Base-by-base conservation (phyloP, 768 basidiomycete genomes). In the Auricularia cornea region DNA sequence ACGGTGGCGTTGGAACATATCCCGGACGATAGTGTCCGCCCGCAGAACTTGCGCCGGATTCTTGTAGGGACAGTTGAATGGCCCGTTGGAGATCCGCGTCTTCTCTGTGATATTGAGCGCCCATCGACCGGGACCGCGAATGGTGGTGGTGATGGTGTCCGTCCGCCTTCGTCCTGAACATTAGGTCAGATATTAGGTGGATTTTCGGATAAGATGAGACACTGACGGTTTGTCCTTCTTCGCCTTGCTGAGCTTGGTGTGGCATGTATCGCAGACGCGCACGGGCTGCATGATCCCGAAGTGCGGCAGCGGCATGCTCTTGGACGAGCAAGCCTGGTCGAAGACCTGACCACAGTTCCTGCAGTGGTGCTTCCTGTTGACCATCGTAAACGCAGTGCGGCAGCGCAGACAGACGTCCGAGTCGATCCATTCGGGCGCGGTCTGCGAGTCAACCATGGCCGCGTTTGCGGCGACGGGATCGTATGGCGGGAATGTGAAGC, bases 361-460 rank as follows among this genome's bases (percentile, higher is more conserved):
- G 72, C 97, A 99, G 70, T 99, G 97, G 70, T 99, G 97, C 72
- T 98, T 98, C 60, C 97, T 84, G 72, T 98, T 98, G 32, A 94
- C 97, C 72, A 98, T 94, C 0, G 87, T 84, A 74, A 99, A 99
- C 0, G 92, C 73, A 0, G 90, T 87, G 20, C 97, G 84, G 74
- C 97, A 99, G 23, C 94, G 86, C 63, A 96, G 84, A 73, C 97
- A 99, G 18, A 94, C 84, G 56, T 97, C 93, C 0, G 94, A 94
- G 72, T 98, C 96, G 52, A 93, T 89, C 97, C 97, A 99, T 72
- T 96, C 92, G 2, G 97, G 97, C 0, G 97, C 91, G 0, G 88
- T 92, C 69, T 89, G 83, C 0, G 94, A 94, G 71, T 94, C 90
- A 3, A 93, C 89, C 90, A 94, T 92, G 14, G 87, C 90, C 26